Percentiles rank a stretch among this genome's conserved stretches.
Evolutionary conservation across 1,284 basidiomycete species (phyloP).

Genomic region (Apiotrichum mycotoxinovorans): DNA sequence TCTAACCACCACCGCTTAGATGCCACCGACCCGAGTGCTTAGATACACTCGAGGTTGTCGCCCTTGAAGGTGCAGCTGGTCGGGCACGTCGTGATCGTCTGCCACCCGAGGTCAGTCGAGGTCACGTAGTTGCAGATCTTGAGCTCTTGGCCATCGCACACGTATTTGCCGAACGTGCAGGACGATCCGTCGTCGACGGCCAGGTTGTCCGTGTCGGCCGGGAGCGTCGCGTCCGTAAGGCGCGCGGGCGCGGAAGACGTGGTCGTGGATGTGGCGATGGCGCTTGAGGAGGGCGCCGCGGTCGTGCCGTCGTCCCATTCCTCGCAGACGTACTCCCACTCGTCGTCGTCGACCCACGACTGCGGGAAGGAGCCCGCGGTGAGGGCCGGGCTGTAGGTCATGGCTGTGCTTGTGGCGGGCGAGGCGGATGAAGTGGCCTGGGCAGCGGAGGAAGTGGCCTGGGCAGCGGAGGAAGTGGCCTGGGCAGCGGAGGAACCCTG

Average conservation of each 20-base stretch:
- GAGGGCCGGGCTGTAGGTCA: neutral
- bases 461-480: too few relatives aligned
- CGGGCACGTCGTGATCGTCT: constrained; percentile 11
- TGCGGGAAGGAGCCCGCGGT: neutral
- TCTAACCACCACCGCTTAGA: neutral
- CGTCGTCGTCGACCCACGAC: neutral
- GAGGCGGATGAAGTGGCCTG: neutral
- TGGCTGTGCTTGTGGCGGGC: neutral
- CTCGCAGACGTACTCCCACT: neutral
- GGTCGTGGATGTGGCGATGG: neutral
- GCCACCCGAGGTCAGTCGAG: constrained; percentile 14
- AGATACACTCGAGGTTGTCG: neutral
- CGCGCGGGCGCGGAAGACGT: neutral
- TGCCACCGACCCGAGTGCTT: too few relatives aligned
- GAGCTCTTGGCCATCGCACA: constrained; percentile 24
- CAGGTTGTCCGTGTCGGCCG: neutral
- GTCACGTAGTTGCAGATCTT: constrained; percentile 31
- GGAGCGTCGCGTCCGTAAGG: neutral
- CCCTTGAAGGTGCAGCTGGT: constrained; percentile 3
- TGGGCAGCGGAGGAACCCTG: too few relatives aligned
- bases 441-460: neutral
- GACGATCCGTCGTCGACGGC: neutral
- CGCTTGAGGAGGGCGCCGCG: neutral
- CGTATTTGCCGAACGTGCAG: constrained; percentile 33
- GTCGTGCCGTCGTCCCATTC: neutral